These are phyloP conservation scores for Tricholoma matsutake DNA, from an alignment of 768 basidiomycete genomes.

Conservation along the genomic window DNA sequence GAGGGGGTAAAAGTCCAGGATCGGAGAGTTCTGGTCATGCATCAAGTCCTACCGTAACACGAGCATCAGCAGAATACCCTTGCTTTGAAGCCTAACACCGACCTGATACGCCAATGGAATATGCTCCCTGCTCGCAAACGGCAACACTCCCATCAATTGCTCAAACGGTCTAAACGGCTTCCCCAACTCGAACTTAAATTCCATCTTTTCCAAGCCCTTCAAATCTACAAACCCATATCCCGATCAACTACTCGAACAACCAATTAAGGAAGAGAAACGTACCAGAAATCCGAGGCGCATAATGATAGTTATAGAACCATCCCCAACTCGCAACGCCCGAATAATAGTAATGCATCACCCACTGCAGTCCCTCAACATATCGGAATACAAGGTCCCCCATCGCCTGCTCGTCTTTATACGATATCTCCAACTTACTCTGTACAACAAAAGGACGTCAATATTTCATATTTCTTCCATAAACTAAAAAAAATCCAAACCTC, in stretches of 20 bases:
- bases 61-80: not conserved
- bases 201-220: slow-evolving; percentile 75
- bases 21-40: slow-evolving; percentile 79
- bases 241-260: not conserved
- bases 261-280: slow-evolving; percentile 14
- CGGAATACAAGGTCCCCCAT: slow-evolving; percentile 71
- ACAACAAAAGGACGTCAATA: not conserved
- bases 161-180: slow-evolving; percentile 90
- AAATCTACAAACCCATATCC: slow-evolving; percentile 29
- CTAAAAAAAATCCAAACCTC: slow-evolving; percentile 43
- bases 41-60: slow-evolving; percentile 70
- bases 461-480: not conserved
- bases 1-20: slow-evolving; percentile 90
- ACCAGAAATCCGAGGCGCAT: slow-evolving; percentile 96
- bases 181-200: slow-evolving; percentile 85
- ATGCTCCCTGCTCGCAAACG: slow-evolving; percentile 84
- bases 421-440: slow-evolving; percentile 86
- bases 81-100: slow-evolving; percentile 16
- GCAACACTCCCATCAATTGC: slow-evolving; percentile 97
- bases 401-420: slow-evolving; percentile 62
- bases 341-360: slow-evolving; percentile 99
- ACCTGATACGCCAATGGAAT: slow-evolving; percentile 88
- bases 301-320: slow-evolving; percentile 99
- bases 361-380: slow-evolving; percentile 94
- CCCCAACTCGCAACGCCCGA: slow-evolving; percentile 96